Conservation (phyloP, 1,284 basidiomycete species). For the Ustilago bromivora region DNA sequence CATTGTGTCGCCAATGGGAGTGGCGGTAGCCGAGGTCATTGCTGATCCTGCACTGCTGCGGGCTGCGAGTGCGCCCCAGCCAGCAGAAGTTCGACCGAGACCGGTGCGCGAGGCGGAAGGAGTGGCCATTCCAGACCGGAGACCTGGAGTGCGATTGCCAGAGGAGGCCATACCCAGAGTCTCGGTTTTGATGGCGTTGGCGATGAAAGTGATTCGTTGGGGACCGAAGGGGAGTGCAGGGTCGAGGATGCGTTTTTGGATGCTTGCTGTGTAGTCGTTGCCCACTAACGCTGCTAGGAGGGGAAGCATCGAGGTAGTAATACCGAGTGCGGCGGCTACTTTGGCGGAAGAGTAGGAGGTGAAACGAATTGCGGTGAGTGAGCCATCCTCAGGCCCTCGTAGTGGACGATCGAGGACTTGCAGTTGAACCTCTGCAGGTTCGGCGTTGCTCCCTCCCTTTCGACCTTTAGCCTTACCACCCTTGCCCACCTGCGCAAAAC, state of each 20-base stretch:
- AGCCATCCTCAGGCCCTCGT: slow-evolving; percentile 12
- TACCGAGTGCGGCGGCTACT: slow-evolving; percentile 50
- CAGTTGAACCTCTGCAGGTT: not conserved
- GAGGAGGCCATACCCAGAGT: slow-evolving; percentile 35
- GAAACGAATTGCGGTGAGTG: slow-evolving; percentile 35
- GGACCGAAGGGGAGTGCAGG: slow-evolving; percentile 40
- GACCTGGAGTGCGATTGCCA: slow-evolving; percentile 14
- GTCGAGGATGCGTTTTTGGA: slow-evolving; percentile 52
- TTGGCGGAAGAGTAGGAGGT: slow-evolving; percentile 50
- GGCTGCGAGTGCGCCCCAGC: slow-evolving; percentile 16
- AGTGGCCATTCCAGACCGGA: slow-evolving; percentile 34
- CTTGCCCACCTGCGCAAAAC: slow-evolving; percentile 53
- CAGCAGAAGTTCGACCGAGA: slow-evolving; percentile 22
- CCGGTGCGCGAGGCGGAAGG: slow-evolving; percentile 30
- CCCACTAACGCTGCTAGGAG: slow-evolving; percentile 58
- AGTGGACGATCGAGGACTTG: slow-evolving; percentile 22
- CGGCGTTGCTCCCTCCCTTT: slow-evolving; percentile 8
- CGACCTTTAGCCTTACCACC: slow-evolving; percentile 25
- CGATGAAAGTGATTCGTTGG: slow-evolving; percentile 46
- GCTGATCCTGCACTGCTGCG: slow-evolving; percentile 15
- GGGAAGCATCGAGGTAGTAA: slow-evolving; percentile 53
- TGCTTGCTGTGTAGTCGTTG: slow-evolving; percentile 59
- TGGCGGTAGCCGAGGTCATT: slow-evolving; percentile 49
- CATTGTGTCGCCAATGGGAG: slow-evolving; percentile 39
- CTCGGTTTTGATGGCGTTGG: slow-evolving; percentile 48